Evolutionary conservation across 306 rosid species (phyloP), one percentile per base, ranked within the genome.

Genomic region (Hylodesmum podocarpum): DNA sequence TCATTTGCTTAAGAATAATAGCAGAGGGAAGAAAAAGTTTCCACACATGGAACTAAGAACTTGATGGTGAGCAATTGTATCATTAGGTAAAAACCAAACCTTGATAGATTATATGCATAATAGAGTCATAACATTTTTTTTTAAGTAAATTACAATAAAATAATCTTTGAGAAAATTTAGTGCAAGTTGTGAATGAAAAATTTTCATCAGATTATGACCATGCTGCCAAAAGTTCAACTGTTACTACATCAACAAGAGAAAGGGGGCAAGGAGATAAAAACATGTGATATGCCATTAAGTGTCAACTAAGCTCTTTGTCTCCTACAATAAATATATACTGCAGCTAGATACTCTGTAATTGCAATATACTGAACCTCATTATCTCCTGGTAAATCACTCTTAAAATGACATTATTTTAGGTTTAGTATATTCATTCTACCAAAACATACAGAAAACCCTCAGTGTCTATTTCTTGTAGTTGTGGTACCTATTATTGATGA

Each of bases 341-440:
- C 34, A 25, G 31, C 22, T 16, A 36, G 51, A 27, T 55, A 18
- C 10, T 46, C 16, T 18, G 34, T 70, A 39, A 37, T 28, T 21
- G 67, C 31, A 75, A 47, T 68, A 53, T 41, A 14, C 31, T 9
- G 24, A 36, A 36, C 67, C 57, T 25, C 36, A 37, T 44, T 25
- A 55, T 68, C 66, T 59, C 43, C 70, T 16, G 49, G 70, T 11
- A 70, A 61, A 61, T 33, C 53, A 73, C 40, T 68, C 68, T 37
- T 33, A 39, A 11, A 7, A 41, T 14, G 27, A 55, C 27, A 49
- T 3, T 31, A 59, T 13, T 59, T 31, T 14, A 47, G 39, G 18
- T 33, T 71, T 47, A 64, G 79, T 34, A 57, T 73, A 59, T 40
- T 67, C 66, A 79, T 53, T 65, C 51, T 46, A 63, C 51, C 44